Evolutionary conservation across 31 red algal genomes (phyloP).

Genomic region (Endocladia muricata): DNA sequence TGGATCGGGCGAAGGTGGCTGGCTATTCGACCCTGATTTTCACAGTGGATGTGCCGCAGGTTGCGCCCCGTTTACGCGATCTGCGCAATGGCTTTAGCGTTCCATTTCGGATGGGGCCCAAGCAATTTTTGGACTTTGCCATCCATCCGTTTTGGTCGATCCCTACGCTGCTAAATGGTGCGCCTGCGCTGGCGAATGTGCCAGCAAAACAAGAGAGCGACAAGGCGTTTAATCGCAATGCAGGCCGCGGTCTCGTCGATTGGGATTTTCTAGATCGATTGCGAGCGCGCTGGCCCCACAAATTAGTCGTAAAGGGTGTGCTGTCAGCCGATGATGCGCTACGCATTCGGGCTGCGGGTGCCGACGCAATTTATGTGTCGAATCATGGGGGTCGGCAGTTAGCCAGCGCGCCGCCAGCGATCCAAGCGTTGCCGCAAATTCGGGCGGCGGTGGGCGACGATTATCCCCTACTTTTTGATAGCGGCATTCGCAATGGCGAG

Average conservation of each 20-base stretch:
- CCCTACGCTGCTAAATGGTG: background rate
- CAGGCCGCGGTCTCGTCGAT: background rate
- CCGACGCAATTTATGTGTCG: background rate
- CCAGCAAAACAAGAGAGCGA: background rate
- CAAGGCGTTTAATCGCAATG: background rate
- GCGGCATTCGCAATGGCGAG: background rate
- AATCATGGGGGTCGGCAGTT: conserved; percentile 1
- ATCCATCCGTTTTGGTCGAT: background rate
- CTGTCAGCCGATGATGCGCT: background rate
- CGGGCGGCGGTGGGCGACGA: background rate
- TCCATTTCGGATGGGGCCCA: background rate
- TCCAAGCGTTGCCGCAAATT: background rate
- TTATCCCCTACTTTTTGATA: background rate
- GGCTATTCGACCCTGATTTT: background rate
- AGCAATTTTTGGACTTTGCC: background rate
- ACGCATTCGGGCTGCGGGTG: background rate
- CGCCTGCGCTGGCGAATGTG: background rate
- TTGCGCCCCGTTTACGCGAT: background rate
- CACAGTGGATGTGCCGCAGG: background rate
- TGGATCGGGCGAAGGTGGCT: background rate
- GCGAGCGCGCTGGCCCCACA: background rate
- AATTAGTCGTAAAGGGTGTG: background rate
- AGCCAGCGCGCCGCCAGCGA: background rate
- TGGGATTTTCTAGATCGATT: background rate
- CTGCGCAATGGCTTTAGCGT: background rate